Evolutionary conservation across 2,329 filamentous ascomycete genomes (phyloP).

Genomic region (Corinectria fuckeliana): DNA sequence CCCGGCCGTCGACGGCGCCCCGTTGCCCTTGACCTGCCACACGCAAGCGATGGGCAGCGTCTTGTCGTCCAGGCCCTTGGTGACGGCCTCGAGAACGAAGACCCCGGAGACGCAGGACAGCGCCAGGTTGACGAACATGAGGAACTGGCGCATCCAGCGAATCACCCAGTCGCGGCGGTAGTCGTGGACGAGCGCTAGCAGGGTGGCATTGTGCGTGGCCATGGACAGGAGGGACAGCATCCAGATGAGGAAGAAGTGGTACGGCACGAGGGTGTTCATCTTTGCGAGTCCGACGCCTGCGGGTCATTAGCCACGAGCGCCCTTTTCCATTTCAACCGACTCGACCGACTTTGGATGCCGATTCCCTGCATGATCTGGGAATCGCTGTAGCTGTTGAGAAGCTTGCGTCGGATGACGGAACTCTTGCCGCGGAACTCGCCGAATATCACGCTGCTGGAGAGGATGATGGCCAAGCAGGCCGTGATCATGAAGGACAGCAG

Average conservation of each 20-base stretch:
- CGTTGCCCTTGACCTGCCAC: slow-evolving; percentile 54
- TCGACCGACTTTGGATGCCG: slow-evolving; percentile 61
- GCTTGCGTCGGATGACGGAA: slow-evolving; percentile 64
- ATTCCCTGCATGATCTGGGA: slow-evolving; percentile 74
- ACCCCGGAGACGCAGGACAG: slow-evolving; percentile 63
- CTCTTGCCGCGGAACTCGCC: slow-evolving; percentile 56
- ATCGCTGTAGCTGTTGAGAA: slow-evolving; percentile 70
- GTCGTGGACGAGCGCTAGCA: slow-evolving; percentile 70
- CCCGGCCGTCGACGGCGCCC: slow-evolving; percentile 47
- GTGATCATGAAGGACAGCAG: slow-evolving; percentile 72
- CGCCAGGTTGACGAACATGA: slow-evolving; percentile 70
- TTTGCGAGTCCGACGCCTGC: slow-evolving; percentile 63
- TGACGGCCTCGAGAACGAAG: slow-evolving; percentile 62
- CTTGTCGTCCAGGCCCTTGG: slow-evolving; percentile 55
- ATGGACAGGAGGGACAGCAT: slow-evolving; percentile 69
- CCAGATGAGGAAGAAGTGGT: slow-evolving; percentile 77
- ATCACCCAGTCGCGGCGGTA: slow-evolving; percentile 72
- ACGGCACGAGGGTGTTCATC: slow-evolving; percentile 63
- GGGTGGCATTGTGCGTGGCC: slow-evolving; percentile 68
- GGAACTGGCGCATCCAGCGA: slow-evolving; percentile 67
- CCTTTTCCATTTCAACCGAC: background rate
- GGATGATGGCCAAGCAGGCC: slow-evolving; percentile 60
- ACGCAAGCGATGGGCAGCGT: slow-evolving; percentile 68
- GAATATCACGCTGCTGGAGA: slow-evolving; percentile 63
- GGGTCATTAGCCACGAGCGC: background rate